Percentiles rank a stretch among this genome's conserved stretches.
Evolutionary conservation across 805 yeast genomes (phyloP).

Genomic region (Candida alai): DNA sequence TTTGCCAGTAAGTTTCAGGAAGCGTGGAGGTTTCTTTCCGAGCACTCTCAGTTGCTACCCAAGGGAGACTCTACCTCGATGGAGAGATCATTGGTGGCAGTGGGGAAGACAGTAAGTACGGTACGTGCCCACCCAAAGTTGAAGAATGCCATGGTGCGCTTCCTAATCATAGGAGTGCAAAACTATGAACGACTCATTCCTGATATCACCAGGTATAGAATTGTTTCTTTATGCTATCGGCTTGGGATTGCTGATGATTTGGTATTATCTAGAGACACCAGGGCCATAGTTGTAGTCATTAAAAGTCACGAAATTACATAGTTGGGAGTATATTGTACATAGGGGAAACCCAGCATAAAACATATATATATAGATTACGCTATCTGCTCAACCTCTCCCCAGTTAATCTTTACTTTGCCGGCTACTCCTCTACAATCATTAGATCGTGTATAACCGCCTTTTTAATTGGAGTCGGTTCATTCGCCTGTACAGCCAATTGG

Average conservation of each 20-base stretch:
- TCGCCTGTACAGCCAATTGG: slow-evolving; percentile 3
- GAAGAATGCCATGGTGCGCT: slow-evolving; percentile 14
- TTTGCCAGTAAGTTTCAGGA: slow-evolving; percentile 44
- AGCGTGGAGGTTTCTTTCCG: slow-evolving; percentile 35
- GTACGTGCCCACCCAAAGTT: slow-evolving; percentile 6
- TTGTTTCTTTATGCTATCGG: slow-evolving; percentile 26
- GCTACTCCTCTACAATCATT: slow-evolving; percentile 20
- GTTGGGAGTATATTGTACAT: slow-evolving; percentile 1
- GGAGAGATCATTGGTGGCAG: slow-evolving; percentile 4
- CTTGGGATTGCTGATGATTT: slow-evolving; percentile 22
- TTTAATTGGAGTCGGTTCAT: slow-evolving; percentile 14
- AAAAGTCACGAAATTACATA: slow-evolving; percentile 5
- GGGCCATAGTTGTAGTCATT: slow-evolving; percentile 30
- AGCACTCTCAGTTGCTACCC: slow-evolving; percentile 6
- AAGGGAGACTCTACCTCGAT: not conserved
- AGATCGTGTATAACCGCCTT: slow-evolving; percentile 35
- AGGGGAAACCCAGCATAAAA: too few species aligned
- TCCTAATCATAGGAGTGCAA: slow-evolving; percentile 32
- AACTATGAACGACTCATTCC: slow-evolving; percentile 40
- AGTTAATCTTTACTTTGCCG: slow-evolving; percentile 12
- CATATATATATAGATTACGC: slow-evolving; percentile 5
- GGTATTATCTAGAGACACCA: slow-evolving; percentile 20
- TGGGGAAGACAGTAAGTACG: slow-evolving; percentile 5
- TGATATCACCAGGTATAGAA: slow-evolving; percentile 32
- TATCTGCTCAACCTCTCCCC: slow-evolving; percentile 4